Evolutionary conservation across 306 rosid genomes (phyloP).

Genomic region (Lathyrus tuberosus): DNA sequence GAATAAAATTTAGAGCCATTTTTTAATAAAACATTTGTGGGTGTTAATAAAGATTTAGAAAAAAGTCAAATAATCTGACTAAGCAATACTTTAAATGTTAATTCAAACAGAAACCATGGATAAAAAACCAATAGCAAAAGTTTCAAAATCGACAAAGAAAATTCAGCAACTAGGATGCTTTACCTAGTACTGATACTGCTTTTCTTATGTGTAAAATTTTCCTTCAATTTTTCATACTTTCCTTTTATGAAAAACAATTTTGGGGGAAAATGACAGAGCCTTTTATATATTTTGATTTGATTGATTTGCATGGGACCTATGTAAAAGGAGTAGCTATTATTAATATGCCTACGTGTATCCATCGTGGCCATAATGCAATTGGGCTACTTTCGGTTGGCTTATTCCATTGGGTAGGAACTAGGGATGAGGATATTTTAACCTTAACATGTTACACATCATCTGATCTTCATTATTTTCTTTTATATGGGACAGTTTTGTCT

Average conservation of each 20-base stretch:
- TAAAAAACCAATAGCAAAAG: slow-evolving; percentile 17
- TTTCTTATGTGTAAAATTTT: slow-evolving; percentile 37
- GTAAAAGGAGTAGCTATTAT: slow-evolving; percentile 5
- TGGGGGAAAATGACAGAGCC: slow-evolving; percentile 19
- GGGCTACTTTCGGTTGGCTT: slow-evolving; percentile 37
- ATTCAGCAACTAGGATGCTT: slow-evolving; percentile 33
- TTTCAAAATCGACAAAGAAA: slow-evolving; percentile 37
- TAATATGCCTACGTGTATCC: slow-evolving; percentile 36
- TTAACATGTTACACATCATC: slow-evolving; percentile 4
- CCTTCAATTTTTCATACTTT: neutral
- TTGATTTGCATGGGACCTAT: slow-evolving; percentile 34
- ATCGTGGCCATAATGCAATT: slow-evolving; percentile 40
- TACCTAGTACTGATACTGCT: slow-evolving; percentile 21
- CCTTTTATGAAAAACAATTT: neutral
- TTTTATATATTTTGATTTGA: slow-evolving; percentile 1
- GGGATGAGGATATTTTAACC: slow-evolving; percentile 20
- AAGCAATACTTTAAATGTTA: slow-evolving; percentile 39
- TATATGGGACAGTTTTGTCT: neutral
- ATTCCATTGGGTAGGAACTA: slow-evolving; percentile 44
- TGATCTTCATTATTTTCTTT: slow-evolving; percentile 7
- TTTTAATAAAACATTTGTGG: slow-evolving; percentile 43
- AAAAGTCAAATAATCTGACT: slow-evolving; percentile 47
- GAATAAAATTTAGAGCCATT: slow-evolving; percentile 26
- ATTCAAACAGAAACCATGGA: slow-evolving; percentile 33
- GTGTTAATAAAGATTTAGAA: slow-evolving; percentile 34